Evolutionary conservation across 1,284 basidiomycete species (phyloP), one percentile per base, ranked within the genome.

Genomic region (Cystobasidium sp.): DNA sequence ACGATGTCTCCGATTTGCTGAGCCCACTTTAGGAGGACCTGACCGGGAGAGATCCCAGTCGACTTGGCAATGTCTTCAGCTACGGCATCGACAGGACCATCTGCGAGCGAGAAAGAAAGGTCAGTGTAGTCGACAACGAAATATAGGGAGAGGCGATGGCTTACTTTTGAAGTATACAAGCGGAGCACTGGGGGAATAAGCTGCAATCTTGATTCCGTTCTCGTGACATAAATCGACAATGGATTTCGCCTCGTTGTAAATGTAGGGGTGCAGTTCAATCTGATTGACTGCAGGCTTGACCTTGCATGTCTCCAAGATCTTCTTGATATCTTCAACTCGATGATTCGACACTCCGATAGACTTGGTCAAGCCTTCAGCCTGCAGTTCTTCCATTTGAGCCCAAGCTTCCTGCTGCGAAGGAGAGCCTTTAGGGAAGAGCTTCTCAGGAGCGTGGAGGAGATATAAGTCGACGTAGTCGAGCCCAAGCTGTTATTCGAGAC

Each of bases 281-380:
- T 81, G 80, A 67, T 81, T 81, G 47, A 77, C 77, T 14, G 80
- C 80, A 43, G 79, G 78, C 5, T 77, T 77, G 43, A 79, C 76
- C 63, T 76, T 78, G 56, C 77, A 78, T 3, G 71, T 75, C 58
- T 74, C 66, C 12, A 81, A 75, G 41, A 81, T 68, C 75, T 78
- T 77, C 69, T 81, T 78, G 39, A 81, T 72, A 56, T 75, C 76
- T 41, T 76, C 66, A 39, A 76, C 75, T 61, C 77, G 77, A 55
- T 67, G 63, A 70, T 81, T 81, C 3, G 79, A 80, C 8, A 81
- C 79, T 47, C 80, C 80, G 55, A 80, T 81, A 12, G 77, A 80
- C 67, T 78, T 78, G 31, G 77, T 75, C 68, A 80, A 77, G 51
- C 80, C 80, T 16, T 76, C 77, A 7, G 74, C 76, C 12, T 76